Conservation (phyloP, 805 yeast genomes). For the Cyberlindnera japonica region DNA sequence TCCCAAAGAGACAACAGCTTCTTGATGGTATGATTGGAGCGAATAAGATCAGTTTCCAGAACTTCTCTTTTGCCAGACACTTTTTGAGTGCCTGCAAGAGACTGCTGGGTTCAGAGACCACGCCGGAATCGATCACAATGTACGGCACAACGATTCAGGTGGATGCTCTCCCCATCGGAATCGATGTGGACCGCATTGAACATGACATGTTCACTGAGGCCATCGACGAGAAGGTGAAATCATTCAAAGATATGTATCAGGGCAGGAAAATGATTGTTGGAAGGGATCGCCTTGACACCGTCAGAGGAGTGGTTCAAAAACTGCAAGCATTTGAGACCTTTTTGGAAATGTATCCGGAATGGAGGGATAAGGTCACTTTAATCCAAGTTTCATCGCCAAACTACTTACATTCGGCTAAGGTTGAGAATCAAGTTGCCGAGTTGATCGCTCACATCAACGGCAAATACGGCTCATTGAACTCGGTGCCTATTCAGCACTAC, state of each 20-base stretch:
- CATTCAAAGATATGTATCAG: conserved; percentile 59
- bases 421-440: conserved; percentile 82
- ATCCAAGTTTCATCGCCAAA: conserved; percentile 87
- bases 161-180: conserved; percentile 83
- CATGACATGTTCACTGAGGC: conserved; percentile 45
- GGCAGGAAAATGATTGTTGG: conserved; percentile 83
- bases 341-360: conserved; percentile 86
- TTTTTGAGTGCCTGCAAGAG: conserved; percentile 88
- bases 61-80: conserved; percentile 82
- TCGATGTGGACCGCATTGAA: conserved; percentile 69
- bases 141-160: conserved; percentile 77
- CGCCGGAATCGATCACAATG: conserved; percentile 53
- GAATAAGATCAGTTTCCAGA: conserved; percentile 81
- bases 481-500: conserved; percentile 87
- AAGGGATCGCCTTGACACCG: conserved; percentile 87
- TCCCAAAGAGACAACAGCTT: conserved; percentile 76
- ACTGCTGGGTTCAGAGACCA: conserved; percentile 63
- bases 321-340: conserved; percentile 87
- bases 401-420: conserved; percentile 44
- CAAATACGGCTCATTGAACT: conserved; percentile 75
- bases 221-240: conserved; percentile 59
- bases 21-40: conserved; percentile 92
- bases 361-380: conserved; percentile 81
- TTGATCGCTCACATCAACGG: conserved; percentile 80
- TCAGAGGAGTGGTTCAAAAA: conserved; percentile 92